Evolutionary conservation across 116 monocot genomes (phyloP), one percentile per base, ranked within the genome.

Genomic region (Dioscorea cayenensis): DNA sequence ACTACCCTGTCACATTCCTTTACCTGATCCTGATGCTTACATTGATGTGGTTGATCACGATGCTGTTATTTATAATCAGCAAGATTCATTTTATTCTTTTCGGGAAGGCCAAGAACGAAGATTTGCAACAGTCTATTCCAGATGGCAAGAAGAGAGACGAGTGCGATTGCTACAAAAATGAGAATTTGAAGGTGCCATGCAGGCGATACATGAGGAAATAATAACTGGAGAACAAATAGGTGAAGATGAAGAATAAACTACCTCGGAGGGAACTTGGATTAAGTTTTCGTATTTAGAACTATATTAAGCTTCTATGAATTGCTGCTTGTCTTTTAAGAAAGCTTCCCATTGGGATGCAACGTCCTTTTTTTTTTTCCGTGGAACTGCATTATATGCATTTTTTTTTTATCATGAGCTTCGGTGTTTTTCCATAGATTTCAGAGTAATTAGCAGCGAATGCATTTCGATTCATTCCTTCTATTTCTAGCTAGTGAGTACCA

Each of bases 21-120:
- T 86, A 43, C 89, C 89, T 9, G 87, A 87, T 25, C 90, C 85
- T 13, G 77, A 87, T 74, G 73, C 81, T 63, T 94, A 77, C 51
- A 81, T 89, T 25, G 87, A 94, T 58, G 66, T 79, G 48, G 71
- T 89, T 23, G 72, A 94, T 66, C 79, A 79, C 51, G 50, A 88
- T 25, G 51, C 72, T 36, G 36, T 79, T 28, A 61, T 86, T 52
- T 86, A 92, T 67, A 80, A 81, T 4, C 64, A 82, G 49, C 66
- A 72, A 38, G 48, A 65, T 17, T 49, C 55, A 16, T 55, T 55
- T 55, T 55, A 19, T 55, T 55, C 55, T 55, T 8, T 8, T 16
- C 17, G 55, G 55, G 55, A 12, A 43, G 43, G 6, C 7, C 11
- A 43, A 43, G 7, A 43, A 43, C 6, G 43, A 9, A 10, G 43